Evolutionary conservation across 805 yeast species (phyloP).

Genomic region (Starmerella asiatica): DNA sequence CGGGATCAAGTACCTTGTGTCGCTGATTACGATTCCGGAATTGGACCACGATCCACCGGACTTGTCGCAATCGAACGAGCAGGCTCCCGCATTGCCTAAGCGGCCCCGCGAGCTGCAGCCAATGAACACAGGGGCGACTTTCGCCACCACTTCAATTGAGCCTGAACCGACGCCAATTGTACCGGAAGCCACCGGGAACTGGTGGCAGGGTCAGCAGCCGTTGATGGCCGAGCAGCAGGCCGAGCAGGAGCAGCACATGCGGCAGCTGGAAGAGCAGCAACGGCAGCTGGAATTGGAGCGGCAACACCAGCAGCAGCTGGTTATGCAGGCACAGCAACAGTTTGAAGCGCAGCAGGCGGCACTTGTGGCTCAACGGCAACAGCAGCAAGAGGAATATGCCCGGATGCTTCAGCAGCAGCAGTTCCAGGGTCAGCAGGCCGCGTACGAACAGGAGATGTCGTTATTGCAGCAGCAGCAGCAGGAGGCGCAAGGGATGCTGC

Average conservation of each 20-base stretch:
- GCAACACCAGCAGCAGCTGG: slow-evolving; percentile 52
- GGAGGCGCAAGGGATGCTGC: slow-evolving; percentile 67
- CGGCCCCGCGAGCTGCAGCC: slow-evolving; percentile 28
- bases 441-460: slow-evolving; percentile 66
- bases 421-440: slow-evolving; percentile 65
- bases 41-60: slow-evolving; percentile 48
- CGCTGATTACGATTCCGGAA: slow-evolving; percentile 68
- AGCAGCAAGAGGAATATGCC: slow-evolving; percentile 55
- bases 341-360: slow-evolving; percentile 63
- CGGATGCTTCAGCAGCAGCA: slow-evolving; percentile 41
- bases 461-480: slow-evolving; percentile 70
- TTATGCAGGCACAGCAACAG: slow-evolving; percentile 52
- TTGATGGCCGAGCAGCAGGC: slow-evolving; percentile 37
- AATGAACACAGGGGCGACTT: slow-evolving; percentile 19
- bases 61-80: slow-evolving; percentile 37
- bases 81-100: slow-evolving; percentile 31
- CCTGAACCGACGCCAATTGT: slow-evolving; percentile 7
- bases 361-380: slow-evolving; percentile 53
- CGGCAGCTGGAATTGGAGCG: slow-evolving; percentile 48
- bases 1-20: slow-evolving; percentile 63
- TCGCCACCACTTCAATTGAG: not conserved
- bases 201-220: slow-evolving; percentile 38
- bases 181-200: slow-evolving; percentile 30
- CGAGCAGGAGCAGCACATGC: slow-evolving; percentile 46
- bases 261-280: slow-evolving; percentile 45